Evolutionary conservation across 2,329 filamentous ascomycete species (phyloP), one percentile per base, ranked within the genome.

Genomic region (Aspergillus sp.): DNA sequence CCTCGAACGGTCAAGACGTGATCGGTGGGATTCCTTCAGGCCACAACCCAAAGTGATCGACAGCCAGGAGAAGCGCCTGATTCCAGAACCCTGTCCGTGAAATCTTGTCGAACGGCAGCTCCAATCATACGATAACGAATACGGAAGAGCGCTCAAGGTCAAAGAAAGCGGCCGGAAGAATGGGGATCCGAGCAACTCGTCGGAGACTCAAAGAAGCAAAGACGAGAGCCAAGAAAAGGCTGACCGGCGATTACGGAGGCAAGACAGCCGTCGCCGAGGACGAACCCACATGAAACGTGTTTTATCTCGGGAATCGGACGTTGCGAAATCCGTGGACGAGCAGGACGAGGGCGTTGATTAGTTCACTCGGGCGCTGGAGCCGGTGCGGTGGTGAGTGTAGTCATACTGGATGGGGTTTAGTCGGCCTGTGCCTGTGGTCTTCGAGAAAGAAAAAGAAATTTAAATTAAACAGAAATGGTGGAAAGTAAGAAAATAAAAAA

Each of bases 241-340:
- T n/a, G 36, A 16, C 32, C 45, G 45, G 53, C 29, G 45, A 49
- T 16, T 49, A 42, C 53, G 53, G 53, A 55, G 24, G n/a, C 24
- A 49, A 39, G 18, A 49, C 45, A 32, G 26, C 45, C 53, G 45
- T 32, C 18, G n/a, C 32, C 32, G 51, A 36, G 16, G n/a, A 12
- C 29, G 24, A 54, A 61, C 57, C 59, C 54, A 49, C 36, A 42
- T 55, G 49, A 51, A 51, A 51, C 49, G 22, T 20, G 45, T 24
- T 20, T 47, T 22, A 47, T 22, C 57, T 57, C 61, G 63, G 63
- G 24, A 60, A 62, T 63, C 68, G 68, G 68, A 59, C 45, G 11
- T 47, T 24, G 45, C 45, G 45, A 24, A 24, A 47, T 11, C 45
- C 45, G 45, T 47, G 32, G 32, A 36, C 6, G 7, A 29, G 26